Base-by-base conservation (phyloP, 768 basidiomycete species). In the Lactifluus rugatus region DNA sequence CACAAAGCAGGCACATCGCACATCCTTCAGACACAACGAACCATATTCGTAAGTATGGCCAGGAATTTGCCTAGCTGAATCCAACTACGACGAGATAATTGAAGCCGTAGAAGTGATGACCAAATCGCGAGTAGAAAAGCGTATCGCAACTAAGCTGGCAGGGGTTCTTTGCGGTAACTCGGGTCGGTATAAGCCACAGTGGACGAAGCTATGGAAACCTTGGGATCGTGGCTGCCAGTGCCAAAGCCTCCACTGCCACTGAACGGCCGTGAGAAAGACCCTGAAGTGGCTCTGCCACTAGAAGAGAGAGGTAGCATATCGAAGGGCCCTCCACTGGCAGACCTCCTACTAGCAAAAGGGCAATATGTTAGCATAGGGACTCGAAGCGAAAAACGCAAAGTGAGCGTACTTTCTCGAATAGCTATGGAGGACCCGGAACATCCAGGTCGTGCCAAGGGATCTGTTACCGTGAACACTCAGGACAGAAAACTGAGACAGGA, bases 341-440 rank as follows among this genome's bases (percentile, higher is more conserved):
- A 7, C 8, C 8, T n/a, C 6, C 41, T 42, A n/a, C n/a, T n/a
- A n/a, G n/a, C n/a, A 9, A 42, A 42, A 42, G 41, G 17, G 6
- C 4, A 44, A 44, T 23, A 21, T 21, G 21, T 44, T 13, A 21
- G 13, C 42, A 44, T 13, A 10, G 19, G 19, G 10, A 11, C 21
- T 21, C 9, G 1, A 4, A 23, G 3, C 2, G 8, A n/a, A 42
- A n/a, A 42, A 13, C 42, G 21, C 23, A 44, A 42, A 42, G 7
- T 19, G 19, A 42, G n/a, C 41, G 21, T 21, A 11, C 2, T 23
- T 2, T 23, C 23, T 44, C 21, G 42, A 21, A 21, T 21, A 44
- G 36, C n/a, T 52, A 5, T 37, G n/a, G 17, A 52, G 51, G 17
- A n/a, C n/a, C 25, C 51, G 51, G 51, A 52, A 52, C 51, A 52